These are phyloP conservation scores for Tricholomella constricta DNA, from an alignment of 768 basidiomycete genomes.

Conservation along the genomic window DNA sequence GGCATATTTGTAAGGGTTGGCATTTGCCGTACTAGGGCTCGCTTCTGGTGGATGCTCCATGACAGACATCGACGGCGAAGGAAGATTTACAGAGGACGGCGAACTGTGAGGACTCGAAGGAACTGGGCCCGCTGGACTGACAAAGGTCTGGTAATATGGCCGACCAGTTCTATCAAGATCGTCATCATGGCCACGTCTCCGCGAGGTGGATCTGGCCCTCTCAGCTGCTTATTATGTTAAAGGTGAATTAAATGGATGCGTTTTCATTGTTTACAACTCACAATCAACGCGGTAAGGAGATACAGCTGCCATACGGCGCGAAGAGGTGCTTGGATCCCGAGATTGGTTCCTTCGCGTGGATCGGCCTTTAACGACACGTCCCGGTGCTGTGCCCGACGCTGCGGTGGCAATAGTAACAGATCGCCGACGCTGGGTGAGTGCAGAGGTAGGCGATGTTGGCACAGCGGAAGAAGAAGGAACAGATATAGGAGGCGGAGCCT, in stretches of 20 bases:
- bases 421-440: conserved; percentile 50
- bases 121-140: conserved; percentile 49
- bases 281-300: conserved; percentile 69
- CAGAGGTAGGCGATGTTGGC: conserved; percentile 24
- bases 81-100: conserved; percentile 69
- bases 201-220: conserved; percentile 75
- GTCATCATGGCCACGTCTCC: conserved; percentile 73
- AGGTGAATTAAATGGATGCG: conserved; percentile 7
- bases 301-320: conserved; percentile 57
- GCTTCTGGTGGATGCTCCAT: conserved; percentile 53
- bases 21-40: conserved; percentile 53
- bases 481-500: conserved; percentile 7
- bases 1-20: conserved; percentile 45
- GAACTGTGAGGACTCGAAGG: conserved; percentile 70
- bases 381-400: conserved; percentile 35
- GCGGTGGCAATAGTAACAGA: conserved; percentile 55
- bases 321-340: conserved; percentile 51
- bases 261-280: conserved; percentile 34
- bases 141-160: conserved; percentile 56
- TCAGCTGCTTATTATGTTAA: conserved; percentile 46
- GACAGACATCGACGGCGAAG: conserved; percentile 64
- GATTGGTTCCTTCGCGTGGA: conserved; percentile 59
- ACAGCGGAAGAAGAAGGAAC: conserved; percentile 7
- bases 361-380: conserved; percentile 50
- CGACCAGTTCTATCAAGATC: conserved; percentile 44